Evolutionary conservation across 2,329 filamentous ascomycete species (phyloP), one percentile per base, ranked within the genome.

Genomic region (Epichloe gansuensis): DNA sequence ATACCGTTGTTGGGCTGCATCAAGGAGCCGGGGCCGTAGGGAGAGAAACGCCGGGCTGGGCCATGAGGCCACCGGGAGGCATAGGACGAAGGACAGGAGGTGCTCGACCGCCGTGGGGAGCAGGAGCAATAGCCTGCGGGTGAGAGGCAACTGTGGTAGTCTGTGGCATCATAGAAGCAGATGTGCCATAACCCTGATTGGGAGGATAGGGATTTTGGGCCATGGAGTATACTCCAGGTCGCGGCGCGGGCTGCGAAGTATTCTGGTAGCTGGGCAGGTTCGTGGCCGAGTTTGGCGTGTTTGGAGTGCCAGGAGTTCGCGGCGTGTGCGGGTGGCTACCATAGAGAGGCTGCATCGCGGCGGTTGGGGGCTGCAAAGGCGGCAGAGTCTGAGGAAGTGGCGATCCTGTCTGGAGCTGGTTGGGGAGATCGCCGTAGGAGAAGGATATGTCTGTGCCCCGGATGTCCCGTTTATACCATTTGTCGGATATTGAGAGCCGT

Each of bases 41-140:
- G 79, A 38, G 78, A 80, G 17, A 69, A 61, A 82, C 72, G 39
- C 76, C 76, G 8, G 73, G 71, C 65, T 81, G 78, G 28, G 76
- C 74, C 71, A 81, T 80, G 54, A 83, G 72, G 47, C 80, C 83
- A 59, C 80, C 80, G 1, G 83, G 78, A 13, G 85, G 85, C 76
- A 88, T 83, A n/a, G 83, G 82, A 51, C 83, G 81, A 59, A 86
- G 67, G 12, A 81, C 75, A 17, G 80, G 80, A 55, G 81, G 80
- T 21, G 72, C 72, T 39, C 78, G 75, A 42, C 74, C 72, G 63
- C 71, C 80, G 55, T 67, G 71, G 48, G 85, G 85, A 43, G 86
- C 86, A 15, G 86, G 85, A 44, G 86, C 86, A 63, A 89, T 87
- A 37, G 84, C 82, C 68, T 88, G 85, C 46, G 84, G 85, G 65